Conservation (phyloP, 2,329 filamentous ascomycete genomes). For the Colletotrichum magnum region DNA sequence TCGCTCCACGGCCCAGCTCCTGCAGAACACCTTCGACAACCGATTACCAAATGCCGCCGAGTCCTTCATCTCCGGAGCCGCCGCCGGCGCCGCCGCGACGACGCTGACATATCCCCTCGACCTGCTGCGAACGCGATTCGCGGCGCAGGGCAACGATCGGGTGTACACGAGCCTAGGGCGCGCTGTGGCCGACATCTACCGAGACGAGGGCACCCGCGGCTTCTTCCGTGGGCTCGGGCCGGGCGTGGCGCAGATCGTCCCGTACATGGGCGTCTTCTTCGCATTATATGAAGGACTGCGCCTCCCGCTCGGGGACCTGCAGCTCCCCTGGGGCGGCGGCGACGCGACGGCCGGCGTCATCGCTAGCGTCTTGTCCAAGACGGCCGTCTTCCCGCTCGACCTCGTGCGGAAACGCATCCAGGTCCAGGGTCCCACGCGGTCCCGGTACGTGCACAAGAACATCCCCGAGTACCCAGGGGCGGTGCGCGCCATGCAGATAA, state of each 20-base stretch:
- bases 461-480: constrained; percentile 88
- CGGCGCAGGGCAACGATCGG: constrained; percentile 86
- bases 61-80: constrained; percentile 86
- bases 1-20: constrained; percentile 77
- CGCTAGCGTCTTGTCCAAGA: constrained; percentile 88
- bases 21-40: constrained; percentile 63
- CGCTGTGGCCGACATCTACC: constrained; percentile 80
- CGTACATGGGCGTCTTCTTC: constrained; percentile 98
- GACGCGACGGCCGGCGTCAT: constrained; percentile 87
- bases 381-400: constrained; percentile 91
- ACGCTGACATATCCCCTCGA: constrained; percentile 92
- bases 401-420: constrained; percentile 93
- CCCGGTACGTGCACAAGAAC: constrained; percentile 84
- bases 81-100: constrained; percentile 86
- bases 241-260: constrained; percentile 88
- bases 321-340: constrained; percentile 79
- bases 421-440: constrained; percentile 90
- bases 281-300: constrained; percentile 86
- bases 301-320: constrained; percentile 66
- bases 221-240: constrained; percentile 92
- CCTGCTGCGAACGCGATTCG: constrained; percentile 92
- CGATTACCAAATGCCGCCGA: constrained; percentile 76
- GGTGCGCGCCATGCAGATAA: constrained; percentile 74
- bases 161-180: constrained; percentile 82
- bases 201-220: constrained; percentile 80